Conservation (phyloP, 352 stramenopile species). For the Phytophthora fragariaefolia region DNA sequence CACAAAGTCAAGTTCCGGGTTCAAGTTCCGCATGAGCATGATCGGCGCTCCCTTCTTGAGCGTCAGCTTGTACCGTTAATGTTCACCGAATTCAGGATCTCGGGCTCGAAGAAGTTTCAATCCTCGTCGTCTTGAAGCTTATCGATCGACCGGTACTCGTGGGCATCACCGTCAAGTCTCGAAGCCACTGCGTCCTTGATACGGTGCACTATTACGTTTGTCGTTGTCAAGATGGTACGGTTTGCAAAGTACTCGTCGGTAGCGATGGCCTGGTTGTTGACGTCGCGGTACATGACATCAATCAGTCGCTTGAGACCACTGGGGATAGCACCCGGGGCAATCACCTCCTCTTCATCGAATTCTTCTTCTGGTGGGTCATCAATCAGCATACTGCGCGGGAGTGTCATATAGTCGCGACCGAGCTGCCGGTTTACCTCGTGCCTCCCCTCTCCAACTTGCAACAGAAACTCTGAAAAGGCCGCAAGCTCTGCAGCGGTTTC, state of each 20-base stretch:
- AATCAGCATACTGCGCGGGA: background rate
- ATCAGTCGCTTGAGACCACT: background rate
- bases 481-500: background rate
- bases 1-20: slow-evolving; percentile 29
- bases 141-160: slow-evolving; percentile 29
- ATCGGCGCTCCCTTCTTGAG: slow-evolving; percentile 32
- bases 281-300: background rate
- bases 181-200: background rate
- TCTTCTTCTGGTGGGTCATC: background rate
- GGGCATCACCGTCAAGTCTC: background rate
- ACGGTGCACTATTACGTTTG: background rate
- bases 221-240: background rate
- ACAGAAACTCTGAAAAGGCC: background rate
- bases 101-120: slow-evolving; percentile 29
- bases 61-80: slow-evolving; percentile 31
- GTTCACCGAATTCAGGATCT: slow-evolving; percentile 18
- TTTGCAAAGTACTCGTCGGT: slow-evolving; percentile 3
- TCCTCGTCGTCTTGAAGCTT: slow-evolving; percentile 29
- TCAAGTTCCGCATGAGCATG: slow-evolving; percentile 46
- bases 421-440: background rate
- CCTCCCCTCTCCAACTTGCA: slow-evolving; percentile 14
- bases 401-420: background rate
- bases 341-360: background rate
- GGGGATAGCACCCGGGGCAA: background rate
- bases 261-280: slow-evolving; percentile 3